Evolutionary conservation across 2,329 filamentous ascomycete genomes (phyloP).

Genomic region (Ciborinia camelliae): DNA sequence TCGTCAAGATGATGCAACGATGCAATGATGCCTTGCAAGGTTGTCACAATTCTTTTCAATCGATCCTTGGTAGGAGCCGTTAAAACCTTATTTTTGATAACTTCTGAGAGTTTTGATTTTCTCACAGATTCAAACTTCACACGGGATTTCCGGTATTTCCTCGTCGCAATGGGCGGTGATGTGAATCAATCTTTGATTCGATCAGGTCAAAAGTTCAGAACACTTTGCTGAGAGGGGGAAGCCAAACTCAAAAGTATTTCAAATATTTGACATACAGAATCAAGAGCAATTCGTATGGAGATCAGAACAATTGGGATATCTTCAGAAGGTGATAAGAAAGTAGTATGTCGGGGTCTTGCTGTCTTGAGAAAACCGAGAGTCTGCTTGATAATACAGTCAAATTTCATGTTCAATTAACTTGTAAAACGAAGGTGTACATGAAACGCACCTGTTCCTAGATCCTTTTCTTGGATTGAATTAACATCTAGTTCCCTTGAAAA

Average conservation of each 20-base stretch:
- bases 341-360: background rate
- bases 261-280: background rate
- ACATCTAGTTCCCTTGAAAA: background rate
- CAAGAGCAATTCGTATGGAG: background rate
- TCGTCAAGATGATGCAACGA: too few relatives aligned
- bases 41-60: background rate
- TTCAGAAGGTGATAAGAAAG: background rate
- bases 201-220: background rate
- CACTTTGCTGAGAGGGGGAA: background rate
- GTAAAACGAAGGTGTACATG: background rate
- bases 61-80: background rate
- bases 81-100: slow-evolving; percentile 1
- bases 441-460: background rate
- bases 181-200: background rate
- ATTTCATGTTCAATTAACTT: background rate
- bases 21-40: background rate
- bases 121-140: background rate
- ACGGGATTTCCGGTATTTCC: background rate
- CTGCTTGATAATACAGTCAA: background rate
- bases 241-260: background rate
- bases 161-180: background rate
- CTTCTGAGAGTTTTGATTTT: background rate
- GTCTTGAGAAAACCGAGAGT: background rate
- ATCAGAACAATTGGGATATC: background rate
- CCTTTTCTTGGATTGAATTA: background rate